A percentile compares a stretch with the other conserved stretches of the same genome.
Evolutionary conservation across 2,329 filamentous ascomycete species (phyloP).

Genomic region (Penicillium sp.): DNA sequence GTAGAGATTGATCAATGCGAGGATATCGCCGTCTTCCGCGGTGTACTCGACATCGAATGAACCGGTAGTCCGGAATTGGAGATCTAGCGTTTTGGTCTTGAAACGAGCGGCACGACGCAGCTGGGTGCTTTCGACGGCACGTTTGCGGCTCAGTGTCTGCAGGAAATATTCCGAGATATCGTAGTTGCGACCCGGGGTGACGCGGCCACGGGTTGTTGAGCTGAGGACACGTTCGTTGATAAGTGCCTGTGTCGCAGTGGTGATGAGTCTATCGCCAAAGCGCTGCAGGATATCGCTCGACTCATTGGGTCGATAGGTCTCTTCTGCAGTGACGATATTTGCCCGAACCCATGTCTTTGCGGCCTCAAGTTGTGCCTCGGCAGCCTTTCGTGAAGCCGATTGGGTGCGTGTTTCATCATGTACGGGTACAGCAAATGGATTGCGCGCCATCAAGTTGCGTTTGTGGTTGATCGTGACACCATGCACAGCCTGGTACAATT

Average conservation of each 20-base stretch:
- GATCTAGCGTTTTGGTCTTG: conserved; percentile 45
- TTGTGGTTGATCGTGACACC: conserved; percentile 35
- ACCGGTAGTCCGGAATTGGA: conserved; percentile 32
- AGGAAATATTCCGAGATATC: conserved; percentile 45
- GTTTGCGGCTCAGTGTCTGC: conserved; percentile 38
- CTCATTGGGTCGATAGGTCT: conserved; percentile 39
- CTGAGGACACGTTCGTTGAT: conserved; percentile 42
- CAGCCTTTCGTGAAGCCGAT: conserved; percentile 13
- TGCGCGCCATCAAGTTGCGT: conserved; percentile 33
- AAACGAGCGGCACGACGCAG: conserved; percentile 42
- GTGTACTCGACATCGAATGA: conserved; percentile 35
- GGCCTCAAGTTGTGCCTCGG: conserved; percentile 32
- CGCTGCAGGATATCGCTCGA: conserved; percentile 35
- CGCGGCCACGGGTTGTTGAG: conserved; percentile 39
- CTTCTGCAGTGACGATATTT: conserved; percentile 45
- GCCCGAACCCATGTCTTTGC: conserved; percentile 51
- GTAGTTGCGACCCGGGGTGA: conserved; percentile 44
- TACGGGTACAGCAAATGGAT: conserved; percentile 37
- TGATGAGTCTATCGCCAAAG: conserved; percentile 37
- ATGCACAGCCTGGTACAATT: conserved; percentile 35
- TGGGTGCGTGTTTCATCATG: conserved; percentile 4
- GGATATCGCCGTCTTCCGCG: conserved; percentile 45
- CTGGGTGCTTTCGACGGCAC: conserved; percentile 40
- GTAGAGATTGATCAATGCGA: conserved; percentile 45
- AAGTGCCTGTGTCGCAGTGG: conserved; percentile 42